A percentile compares a stretch with the other conserved stretches of the same genome.
phyloP scores from a whole-genome alignment of 176 grass and related monocot species.

The Urochloa ruziziensis region DNA sequence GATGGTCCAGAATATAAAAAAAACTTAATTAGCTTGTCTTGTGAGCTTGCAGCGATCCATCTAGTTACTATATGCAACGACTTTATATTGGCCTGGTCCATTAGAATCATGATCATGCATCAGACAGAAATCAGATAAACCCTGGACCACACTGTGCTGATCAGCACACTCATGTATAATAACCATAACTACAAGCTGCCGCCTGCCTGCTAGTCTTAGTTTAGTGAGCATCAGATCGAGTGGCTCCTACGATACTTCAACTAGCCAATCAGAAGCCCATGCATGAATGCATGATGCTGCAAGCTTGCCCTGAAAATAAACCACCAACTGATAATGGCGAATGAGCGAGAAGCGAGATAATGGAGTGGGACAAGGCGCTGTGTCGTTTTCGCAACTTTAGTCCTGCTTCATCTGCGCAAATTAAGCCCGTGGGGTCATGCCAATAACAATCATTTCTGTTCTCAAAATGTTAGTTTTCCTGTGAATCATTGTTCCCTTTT shows the following conservation, averaged over 20 bases:
- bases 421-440: background rate
- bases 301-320: background rate
- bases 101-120: background rate
- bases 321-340: background rate
- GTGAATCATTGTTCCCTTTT: too few relatives aligned
- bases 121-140: background rate
- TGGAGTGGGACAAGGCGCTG: background rate
- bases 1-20: too few relatives aligned
- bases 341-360: background rate
- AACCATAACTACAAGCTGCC: background rate
- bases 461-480: background rate
- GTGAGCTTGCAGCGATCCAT: background rate
- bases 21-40: background rate
- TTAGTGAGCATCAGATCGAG: background rate
- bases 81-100: background rate
- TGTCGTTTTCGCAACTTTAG: background rate
- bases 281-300: background rate
- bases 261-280: background rate
- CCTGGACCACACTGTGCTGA: background rate
- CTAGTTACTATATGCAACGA: background rate
- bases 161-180: background rate
- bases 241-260: background rate
- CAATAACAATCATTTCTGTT: background rate
- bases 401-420: slow-evolving; percentile 10
- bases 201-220: background rate